A percentile compares a stretch with the other conserved stretches of the same genome.
phyloP scores from a whole-genome alignment of 192 early-diverging fungal species.

The Irineochytrium annulatum region DNA sequence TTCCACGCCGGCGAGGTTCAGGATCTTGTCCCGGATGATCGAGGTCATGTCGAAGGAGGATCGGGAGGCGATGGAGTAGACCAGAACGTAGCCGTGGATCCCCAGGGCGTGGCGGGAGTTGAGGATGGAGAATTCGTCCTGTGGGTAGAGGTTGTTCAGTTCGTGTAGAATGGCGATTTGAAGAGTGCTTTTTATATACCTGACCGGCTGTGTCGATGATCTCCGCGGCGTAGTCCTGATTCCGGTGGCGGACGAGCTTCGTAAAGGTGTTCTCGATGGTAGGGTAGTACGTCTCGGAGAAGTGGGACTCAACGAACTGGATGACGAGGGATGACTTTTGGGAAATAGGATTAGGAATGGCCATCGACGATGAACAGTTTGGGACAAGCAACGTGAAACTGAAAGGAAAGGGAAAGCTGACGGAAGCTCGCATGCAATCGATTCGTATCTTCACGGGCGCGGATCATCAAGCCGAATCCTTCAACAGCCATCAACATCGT shows the following conservation, averaged over 20 bases:
- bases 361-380: conserved; percentile 70
- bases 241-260: conserved; percentile 76
- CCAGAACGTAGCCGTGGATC: conserved; percentile 92
- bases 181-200: conserved; percentile 38
- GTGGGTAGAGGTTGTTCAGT: conserved; percentile 1
- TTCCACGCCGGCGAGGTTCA: conserved; percentile 85
- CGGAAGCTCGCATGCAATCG: no score
- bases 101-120: conserved; percentile 85
- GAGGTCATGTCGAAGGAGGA: conserved; percentile 86
- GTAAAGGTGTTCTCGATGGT: conserved; percentile 92
- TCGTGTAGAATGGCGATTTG: background rate
- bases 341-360: no score
- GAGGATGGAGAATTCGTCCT: conserved; percentile 87
- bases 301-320: conserved; percentile 90
- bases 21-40: conserved; percentile 89
- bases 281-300: conserved; percentile 89
- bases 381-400: background rate
- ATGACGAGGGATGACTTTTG: conserved; percentile 87
- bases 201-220: conserved; percentile 97
- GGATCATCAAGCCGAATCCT: no score
- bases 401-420: background rate
- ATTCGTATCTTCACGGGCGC: no score
- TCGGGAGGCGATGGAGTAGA: conserved; percentile 83
- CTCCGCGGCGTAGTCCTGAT: conserved; percentile 79
- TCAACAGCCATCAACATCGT: no score